These are phyloP conservation scores for Solanum okadae DNA, from an alignment of 257 asterid species.

Conservation along the genomic window DNA sequence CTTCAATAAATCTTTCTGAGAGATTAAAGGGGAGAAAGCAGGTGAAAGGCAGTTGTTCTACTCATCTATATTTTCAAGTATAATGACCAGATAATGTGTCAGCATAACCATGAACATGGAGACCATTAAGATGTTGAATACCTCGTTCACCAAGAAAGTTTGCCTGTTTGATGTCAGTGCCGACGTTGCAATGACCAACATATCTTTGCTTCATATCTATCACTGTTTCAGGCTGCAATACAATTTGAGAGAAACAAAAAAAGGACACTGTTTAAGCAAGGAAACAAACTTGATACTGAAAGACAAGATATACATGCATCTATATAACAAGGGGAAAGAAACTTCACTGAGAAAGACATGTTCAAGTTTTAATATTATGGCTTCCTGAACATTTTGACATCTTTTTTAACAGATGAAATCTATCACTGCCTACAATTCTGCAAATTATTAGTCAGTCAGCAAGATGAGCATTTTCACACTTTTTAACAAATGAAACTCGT, in stretches of 20 bases:
- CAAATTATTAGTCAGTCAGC: not conserved
- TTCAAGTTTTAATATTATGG: not conserved
- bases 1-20: not conserved
- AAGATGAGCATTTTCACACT: not conserved
- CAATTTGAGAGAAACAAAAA: conserved; percentile 2
- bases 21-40: not conserved
- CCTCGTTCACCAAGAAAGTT: conserved; percentile 95
- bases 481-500: not conserved
- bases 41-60: not conserved
- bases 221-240: conserved; percentile 69
- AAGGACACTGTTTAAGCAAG: not conserved
- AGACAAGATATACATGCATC: not conserved
- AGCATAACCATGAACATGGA: not conserved
- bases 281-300: not conserved
- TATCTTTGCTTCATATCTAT: conserved; percentile 91
- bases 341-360: not conserved
- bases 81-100: not conserved
- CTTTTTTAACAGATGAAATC: not conserved
- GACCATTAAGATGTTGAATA: conserved; percentile 12
- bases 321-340: not conserved
- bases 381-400: not conserved
- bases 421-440: not conserved
- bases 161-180: conserved; percentile 97
- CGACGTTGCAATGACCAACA: conserved; percentile 85
- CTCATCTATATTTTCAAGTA: not conserved